Evolutionary conservation across 2,329 filamentous ascomycete genomes (phyloP), one percentile per base, ranked within the genome.

Genomic region (Ceratocystis cubensis): DNA sequence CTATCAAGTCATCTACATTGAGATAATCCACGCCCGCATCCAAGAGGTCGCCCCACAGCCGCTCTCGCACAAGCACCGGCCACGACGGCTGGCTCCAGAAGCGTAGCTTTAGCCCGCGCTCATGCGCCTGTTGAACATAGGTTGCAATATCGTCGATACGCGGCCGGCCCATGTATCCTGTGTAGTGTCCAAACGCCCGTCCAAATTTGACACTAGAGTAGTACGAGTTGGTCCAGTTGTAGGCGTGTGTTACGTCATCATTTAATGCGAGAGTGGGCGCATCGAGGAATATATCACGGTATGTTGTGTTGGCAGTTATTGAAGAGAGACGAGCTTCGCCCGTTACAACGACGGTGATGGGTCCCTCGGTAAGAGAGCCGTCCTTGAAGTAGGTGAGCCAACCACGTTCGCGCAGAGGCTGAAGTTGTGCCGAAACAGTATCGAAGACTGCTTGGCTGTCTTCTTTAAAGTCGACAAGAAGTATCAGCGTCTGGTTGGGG

Each of bases 401-500:
- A n/a, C 80, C 80, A 50, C 76, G 77, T 50, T 81, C 75, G 3
- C 85, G 78, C 5, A 90, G 77, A 1, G 85, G 81, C 66, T 82
- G 76, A 0, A 89, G 78, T 66, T 86, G 81, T 17, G 68, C 70
- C 20, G 69, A 28, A 3, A 74, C 69, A 5, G 75, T 74, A 0
- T 78, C 78, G 76, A 81, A 84, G 1, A 81, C 83, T 25, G 77
- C 73, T 3, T 74, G 71, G 0, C 80, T 81, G 30, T 78, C 73
- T 1, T 80, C 84, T 74, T 91, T 91, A 72, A 91, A 76, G 73
- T 91, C 88, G 37, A 91, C 79, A 3, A 91, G 78, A 3, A 91
- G 78, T 4, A 82, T 78, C 0, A 89, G 74, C 0, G 82, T 79
- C 71, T 84, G 82, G 1, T 72, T 71, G 0, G 82, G 80, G 68